Conservation (phyloP, 2,329 filamentous ascomycete genomes). For the Fusarium austroafricanum region DNA sequence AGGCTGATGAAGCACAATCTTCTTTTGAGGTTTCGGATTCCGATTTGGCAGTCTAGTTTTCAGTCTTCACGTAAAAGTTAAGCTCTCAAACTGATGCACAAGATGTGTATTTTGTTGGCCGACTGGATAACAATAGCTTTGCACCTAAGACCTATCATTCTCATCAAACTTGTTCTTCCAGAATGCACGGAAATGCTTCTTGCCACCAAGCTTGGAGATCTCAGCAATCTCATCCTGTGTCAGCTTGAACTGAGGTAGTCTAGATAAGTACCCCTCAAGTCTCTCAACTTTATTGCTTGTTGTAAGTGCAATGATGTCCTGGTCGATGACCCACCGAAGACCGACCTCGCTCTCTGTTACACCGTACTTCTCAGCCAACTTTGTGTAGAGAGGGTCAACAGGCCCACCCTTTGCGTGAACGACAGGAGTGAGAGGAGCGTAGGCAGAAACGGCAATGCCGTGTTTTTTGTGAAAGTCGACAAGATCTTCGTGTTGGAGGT, state of each 20-base stretch:
- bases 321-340: conserved; percentile 70
- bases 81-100: neutral
- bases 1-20: too few species aligned
- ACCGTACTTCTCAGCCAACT: conserved; percentile 68
- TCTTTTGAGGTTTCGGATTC: too few species aligned
- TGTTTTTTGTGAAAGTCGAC: conserved; percentile 68
- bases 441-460: conserved; percentile 67
- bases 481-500: conserved; percentile 73
- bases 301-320: conserved; percentile 68
- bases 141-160: conserved; percentile 58
- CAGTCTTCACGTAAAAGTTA: neutral
- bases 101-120: neutral
- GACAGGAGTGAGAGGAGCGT: conserved; percentile 65
- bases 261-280: conserved; percentile 65
- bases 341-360: conserved; percentile 67
- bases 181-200: conserved; percentile 72
- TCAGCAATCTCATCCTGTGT: conserved; percentile 68
- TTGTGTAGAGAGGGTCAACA: conserved; percentile 62
- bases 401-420: conserved; percentile 63
- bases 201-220: conserved; percentile 65
- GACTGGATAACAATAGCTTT: neutral
- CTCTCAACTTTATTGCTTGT: conserved; percentile 70
- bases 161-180: conserved; percentile 65
- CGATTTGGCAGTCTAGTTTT: too few species aligned
- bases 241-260: conserved; percentile 66